phyloP scores from a whole-genome alignment of 108 stramenopile species.

The Conticribra guillardii region DNA sequence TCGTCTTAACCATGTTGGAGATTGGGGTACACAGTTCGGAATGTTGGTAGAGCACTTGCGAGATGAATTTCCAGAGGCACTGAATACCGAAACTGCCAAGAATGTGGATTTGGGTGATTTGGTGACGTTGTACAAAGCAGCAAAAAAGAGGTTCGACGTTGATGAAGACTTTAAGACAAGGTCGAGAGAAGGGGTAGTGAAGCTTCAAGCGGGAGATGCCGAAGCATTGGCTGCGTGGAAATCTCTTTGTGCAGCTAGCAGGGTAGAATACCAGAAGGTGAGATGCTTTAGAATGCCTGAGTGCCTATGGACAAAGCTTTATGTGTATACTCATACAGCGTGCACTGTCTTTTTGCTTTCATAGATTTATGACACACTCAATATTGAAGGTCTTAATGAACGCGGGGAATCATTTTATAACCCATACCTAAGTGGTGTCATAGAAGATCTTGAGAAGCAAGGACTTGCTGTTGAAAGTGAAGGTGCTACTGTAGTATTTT shows the following conservation, averaged over 20 bases:
- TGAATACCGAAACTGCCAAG: slow-evolving; percentile 64
- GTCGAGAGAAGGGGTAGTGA: slow-evolving; percentile 93
- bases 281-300: neutral
- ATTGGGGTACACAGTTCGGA: slow-evolving; percentile 99
- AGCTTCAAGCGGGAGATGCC: slow-evolving; percentile 92
- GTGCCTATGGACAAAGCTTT: neutral
- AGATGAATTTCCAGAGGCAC: slow-evolving; percentile 92
- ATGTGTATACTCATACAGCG: neutral
- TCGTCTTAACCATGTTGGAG: slow-evolving; percentile 97
- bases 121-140: slow-evolving; percentile 95
- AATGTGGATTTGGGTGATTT: slow-evolving; percentile 91
- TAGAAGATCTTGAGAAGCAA: slow-evolving; percentile 79
- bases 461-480: slow-evolving; percentile 87
- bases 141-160: slow-evolving; percentile 90
- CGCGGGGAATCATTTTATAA: slow-evolving; percentile 99
- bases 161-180: slow-evolving; percentile 91
- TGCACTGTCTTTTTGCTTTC: neutral
- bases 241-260: slow-evolving; percentile 79
- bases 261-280: slow-evolving; percentile 84
- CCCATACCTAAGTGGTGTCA: slow-evolving; percentile 78
- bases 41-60: slow-evolving; percentile 98
- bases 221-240: slow-evolving; percentile 93
- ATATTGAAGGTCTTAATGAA: slow-evolving; percentile 75
- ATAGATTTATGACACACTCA: slow-evolving; percentile 79
- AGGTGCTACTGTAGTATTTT: slow-evolving; percentile 87